Evolutionary conservation across 352 stramenopile genomes (phyloP), one percentile per base, ranked within the genome.

Genomic region (Globisporangium spiculum): DNA sequence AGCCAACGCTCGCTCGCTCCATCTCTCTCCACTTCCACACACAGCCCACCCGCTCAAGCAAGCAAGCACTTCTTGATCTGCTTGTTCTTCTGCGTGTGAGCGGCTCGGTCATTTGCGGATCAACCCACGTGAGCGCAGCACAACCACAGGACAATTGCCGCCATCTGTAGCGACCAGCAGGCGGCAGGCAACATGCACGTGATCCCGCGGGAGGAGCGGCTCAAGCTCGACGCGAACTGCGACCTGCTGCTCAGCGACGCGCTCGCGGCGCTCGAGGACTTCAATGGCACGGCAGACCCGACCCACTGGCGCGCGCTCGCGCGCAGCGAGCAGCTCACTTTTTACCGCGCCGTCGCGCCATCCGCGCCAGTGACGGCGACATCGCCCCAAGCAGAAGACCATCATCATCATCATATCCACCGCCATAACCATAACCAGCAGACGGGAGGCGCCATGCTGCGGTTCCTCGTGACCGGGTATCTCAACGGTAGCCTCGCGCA

Each of bases 201-300:
- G 44, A 63, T 88, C 38, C 36, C 69, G 7, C 67, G 70, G 5
- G 69, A 83, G 48, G 76, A 89, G 72, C 79, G 79, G 18, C 60
- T 75, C 46, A 61, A 64, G 44, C 80, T 61, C 27, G 79, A 90
- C 53, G 71, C 75, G 52, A 71, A 74, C 30, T 86, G 79, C 52
- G 78, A 89, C 56, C 67, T 66, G 48, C 56, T 83, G 20, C 71
- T 89, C 54, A 75, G 78, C 60, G 82, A 90, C 50, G 74, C 78
- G 27, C 67, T 88, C 48, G 78, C 71, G 14, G 76, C 71, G 18
- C 74, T 88, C 60, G 68, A 73, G 18, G 63, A 54, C 10, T 85
- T 80, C 74, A 78, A 89, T 66, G 77, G 69, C 44, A 62, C 62
- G 0, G 48, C 83, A 41, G 72, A 79, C 34, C 61, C 63, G 18